Base-by-base conservation (phyloP, 345 rosid genomes). In the Syzygium aqueum region DNA sequence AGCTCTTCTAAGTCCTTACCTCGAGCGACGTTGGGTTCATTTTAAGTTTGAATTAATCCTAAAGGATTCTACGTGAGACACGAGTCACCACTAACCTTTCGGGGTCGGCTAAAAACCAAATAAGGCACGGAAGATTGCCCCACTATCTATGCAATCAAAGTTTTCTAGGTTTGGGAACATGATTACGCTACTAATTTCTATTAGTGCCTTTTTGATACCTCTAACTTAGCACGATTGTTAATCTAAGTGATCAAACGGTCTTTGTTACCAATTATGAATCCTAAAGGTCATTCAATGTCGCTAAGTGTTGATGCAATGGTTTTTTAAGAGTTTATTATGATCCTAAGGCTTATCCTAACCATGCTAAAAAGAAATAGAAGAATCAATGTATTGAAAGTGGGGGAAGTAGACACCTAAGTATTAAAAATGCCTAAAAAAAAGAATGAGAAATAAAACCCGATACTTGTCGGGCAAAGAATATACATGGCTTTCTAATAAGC, bases 141-240 rank as follows among this genome's bases (percentile, higher is more conserved):
- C 16, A 15, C 15, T 3, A 11, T 11, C 52, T 51, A 11, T 51
- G 52, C 52, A 51, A 51, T 51, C 53, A 51, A 13, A 51, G 53
- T 51, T 51, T 11, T 11, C 53, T 51, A 51, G 53, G 13, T 51
- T 51, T 51, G 15, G 16, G 53, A 4, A 51, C 53, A 11, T 51
- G 53, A 51, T 51, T 51, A 51, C 5, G 5, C 14, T 51, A 51
- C 12, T 51, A 59, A 14, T 15, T 27, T 59, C 27, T 25, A 59
- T 59, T 27, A 59, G 8, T 27, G 27, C 28, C 30, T 8, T 14
- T 59, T 59, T 6, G n/a, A 27, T 59, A 12, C 28, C 65, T 28
- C 30, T 59, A 59, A 27, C 30, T 27, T 27, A 30, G 8, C 23
- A 0, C 1, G 23, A 21, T 3, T 0, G 0, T 22, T 56, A 25